Conservation (phyloP, 2,329 filamentous ascomycete genomes). For the Ophiostoma tasmaniense region DNA sequence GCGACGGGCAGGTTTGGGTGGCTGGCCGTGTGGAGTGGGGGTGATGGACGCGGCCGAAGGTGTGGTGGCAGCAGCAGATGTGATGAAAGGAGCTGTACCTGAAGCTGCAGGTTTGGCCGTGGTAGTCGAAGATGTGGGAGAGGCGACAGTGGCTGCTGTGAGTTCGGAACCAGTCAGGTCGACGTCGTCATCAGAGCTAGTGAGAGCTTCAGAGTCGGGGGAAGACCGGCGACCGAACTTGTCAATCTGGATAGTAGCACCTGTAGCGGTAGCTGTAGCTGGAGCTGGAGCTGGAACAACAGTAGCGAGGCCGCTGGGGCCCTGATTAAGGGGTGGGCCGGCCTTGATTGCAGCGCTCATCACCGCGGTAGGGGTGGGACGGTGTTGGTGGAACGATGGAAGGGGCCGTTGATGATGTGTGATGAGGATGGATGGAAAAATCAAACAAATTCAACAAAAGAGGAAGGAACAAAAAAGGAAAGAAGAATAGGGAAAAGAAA, state of each 20-base stretch:
- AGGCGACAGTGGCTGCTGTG: background rate
- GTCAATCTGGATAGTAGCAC: conserved; percentile 56
- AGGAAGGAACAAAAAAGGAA: background rate
- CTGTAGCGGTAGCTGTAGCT: conserved; percentile 42
- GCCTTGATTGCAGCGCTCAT: conserved; percentile 49
- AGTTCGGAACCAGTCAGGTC: conserved; percentile 45
- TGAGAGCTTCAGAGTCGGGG: conserved; percentile 86
- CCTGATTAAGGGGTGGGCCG: conserved; percentile 43
- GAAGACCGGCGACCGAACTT: conserved; percentile 78
- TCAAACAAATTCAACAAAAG: background rate
- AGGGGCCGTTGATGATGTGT: background rate
- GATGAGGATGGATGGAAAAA: background rate
- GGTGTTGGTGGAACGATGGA: background rate
- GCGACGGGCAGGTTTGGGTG: conserved; percentile 57
- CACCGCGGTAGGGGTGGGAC: conserved; percentile 21
- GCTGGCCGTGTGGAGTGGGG: conserved; percentile 31
- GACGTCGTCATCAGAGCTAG: conserved; percentile 87
- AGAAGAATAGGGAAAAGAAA: background rate
- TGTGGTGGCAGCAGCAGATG: background rate
- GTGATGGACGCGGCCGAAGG: background rate
- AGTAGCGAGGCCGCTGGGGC: conserved; percentile 37
- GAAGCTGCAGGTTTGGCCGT: background rate
- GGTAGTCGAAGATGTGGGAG: conserved; percentile 5
- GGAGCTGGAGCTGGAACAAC: no score
- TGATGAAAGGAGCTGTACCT: conserved; percentile 24